Base-by-base conservation (phyloP, 805 yeast species). In the Saturnispora saitoi region DNA sequence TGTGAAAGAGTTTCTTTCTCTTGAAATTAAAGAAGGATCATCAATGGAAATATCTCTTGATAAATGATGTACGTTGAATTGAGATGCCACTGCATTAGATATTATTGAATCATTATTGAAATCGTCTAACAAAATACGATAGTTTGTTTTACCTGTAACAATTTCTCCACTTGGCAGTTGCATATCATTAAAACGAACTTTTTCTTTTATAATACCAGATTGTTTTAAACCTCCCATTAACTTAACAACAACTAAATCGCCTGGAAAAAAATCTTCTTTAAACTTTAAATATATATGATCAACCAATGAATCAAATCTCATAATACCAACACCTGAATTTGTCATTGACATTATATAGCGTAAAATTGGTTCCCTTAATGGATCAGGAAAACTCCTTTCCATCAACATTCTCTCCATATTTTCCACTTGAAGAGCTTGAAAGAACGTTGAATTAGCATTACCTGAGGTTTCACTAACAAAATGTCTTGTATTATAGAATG, bases 381-480 rank as follows among this genome's bases (percentile, higher is more conserved):
- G 84, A 56, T 91, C 95, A 4, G 99, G 99, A 63, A 93, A 93
- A 59, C 78, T 76, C 48, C 75, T 71, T 58, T 89, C 95, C 46
- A 91, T 88, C 52, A 77, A 78, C 48, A 66, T 63, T 59, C 78
- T 71, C 61, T 78, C 83, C 48, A 68, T 70, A 53, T 76, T 75
- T 67, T 91, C 99, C 51, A 85, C 80, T 47, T 80, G 78, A 41
- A 78, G 72, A 0, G 98, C 99, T 59, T 93, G 95, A 63, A 90
- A 90, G 63, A 77, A 93, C 0, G 96, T 87, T 50, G 91, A 73
- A 58, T 95, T 84, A 15, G 96, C 83, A 58, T 88, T 86, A 12
- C 99, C 99, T 0, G 97, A 87, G 43, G 91, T 84, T 66, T 93
- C 99, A 69, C 98, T 93, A 11, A 89, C 93, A 67, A 93, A 93